Percentiles rank a stretch among this genome's conserved stretches.
These are phyloP conservation scores for Kingdonia uniflora DNA, from an alignment of 164 flowering plant species.

Conservation along the genomic window DNA sequence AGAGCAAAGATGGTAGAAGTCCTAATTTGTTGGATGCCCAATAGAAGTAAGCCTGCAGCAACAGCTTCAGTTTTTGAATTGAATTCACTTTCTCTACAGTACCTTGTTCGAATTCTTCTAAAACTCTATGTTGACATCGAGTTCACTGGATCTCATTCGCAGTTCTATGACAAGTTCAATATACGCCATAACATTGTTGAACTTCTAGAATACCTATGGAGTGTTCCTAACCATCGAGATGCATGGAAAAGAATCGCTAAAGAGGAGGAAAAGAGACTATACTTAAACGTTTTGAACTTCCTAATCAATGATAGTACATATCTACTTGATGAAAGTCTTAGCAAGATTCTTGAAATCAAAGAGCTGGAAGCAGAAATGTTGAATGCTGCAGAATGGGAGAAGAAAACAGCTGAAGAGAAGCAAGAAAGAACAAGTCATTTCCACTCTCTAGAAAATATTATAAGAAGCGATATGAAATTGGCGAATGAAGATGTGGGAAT, in stretches of 20 bases:
- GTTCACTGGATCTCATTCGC: conserved; percentile 97
- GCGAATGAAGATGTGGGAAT: conserved; percentile 94
- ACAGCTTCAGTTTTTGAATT: conserved; percentile 80
- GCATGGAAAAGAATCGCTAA: conserved; percentile 96
- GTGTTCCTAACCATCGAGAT: conserved; percentile 89
- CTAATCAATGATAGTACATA: conserved; percentile 89
- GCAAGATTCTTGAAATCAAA: conserved; percentile 89
- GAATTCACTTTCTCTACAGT: conserved; percentile 69
- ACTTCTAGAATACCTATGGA: conserved; percentile 95
- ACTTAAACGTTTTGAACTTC: conserved; percentile 89
- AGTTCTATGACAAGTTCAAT: conserved; percentile 98
- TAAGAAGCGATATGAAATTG: conserved; percentile 61
- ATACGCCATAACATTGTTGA: conserved; percentile 96
- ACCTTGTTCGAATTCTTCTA: conserved; percentile 88
- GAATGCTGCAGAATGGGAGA: conserved; percentile 82
- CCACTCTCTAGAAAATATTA: conserved; percentile 87
- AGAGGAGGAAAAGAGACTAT: conserved; percentile 96
- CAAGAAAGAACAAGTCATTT: conserved; percentile 89
- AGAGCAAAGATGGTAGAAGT: conserved; percentile 99
- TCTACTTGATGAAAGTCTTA: conserved; percentile 94
- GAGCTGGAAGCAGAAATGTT: conserved; percentile 93
- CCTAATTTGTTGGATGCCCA: conserved; percentile 92
- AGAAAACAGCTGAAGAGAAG: conserved; percentile 85
- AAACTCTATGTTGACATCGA: conserved; percentile 99
- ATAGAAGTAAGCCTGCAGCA: conserved; percentile 64